Base-by-base conservation (phyloP, 495 filamentous ascomycete species). In the Trichocladium uniseriatum region DNA sequence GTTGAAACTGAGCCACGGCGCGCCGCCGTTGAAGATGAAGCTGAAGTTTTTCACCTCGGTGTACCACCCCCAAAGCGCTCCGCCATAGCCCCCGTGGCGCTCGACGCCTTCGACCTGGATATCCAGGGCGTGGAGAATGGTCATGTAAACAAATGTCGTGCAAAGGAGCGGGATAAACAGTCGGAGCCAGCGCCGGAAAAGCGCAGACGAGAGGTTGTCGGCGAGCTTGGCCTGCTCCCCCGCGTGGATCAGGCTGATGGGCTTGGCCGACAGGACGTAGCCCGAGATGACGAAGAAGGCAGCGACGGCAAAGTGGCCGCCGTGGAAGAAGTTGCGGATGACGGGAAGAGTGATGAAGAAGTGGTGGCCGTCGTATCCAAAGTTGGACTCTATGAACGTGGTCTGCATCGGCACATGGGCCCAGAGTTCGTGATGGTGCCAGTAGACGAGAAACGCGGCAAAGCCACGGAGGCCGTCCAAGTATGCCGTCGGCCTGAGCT, bases 21-120 rank as follows among this genome's bases (percentile, higher is more conserved):
- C 68, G 13, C 65, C 69, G 32, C 55, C 53, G 34, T 72, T 64
- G 55, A 75, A 79, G 31, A 79, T 47, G 61, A 78, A 81, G 61
- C 63, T 78, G 62, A 78, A 80, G 57, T 77, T 76, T 60, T 79
- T 81, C 59, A 79, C 62, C 53, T 81, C 76, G 31, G 47, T 43
- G 51, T 79, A 80, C 73, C 76, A 79, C n/a, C 65, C 66, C 69
- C 66, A 74, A 4, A 78, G 28, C 56, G 79, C 75, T 13, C 63
- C 64, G 14, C 53, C 20, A 49, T 71, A 75, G 22, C 52, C 74
- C 0, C 27, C 14, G 52, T 69, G 44, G 15, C 54, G 51, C 20
- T 64, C 53, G 1, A 61, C 55, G 24, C 46, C 45, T 20, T 60
- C 61, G 22, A 69, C 58, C 56, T 56, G 65, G 38, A 77, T 57